phyloP scores from a whole-genome alignment of 352 stramenopile genomes.

The Globisporangium cederbergense region DNA sequence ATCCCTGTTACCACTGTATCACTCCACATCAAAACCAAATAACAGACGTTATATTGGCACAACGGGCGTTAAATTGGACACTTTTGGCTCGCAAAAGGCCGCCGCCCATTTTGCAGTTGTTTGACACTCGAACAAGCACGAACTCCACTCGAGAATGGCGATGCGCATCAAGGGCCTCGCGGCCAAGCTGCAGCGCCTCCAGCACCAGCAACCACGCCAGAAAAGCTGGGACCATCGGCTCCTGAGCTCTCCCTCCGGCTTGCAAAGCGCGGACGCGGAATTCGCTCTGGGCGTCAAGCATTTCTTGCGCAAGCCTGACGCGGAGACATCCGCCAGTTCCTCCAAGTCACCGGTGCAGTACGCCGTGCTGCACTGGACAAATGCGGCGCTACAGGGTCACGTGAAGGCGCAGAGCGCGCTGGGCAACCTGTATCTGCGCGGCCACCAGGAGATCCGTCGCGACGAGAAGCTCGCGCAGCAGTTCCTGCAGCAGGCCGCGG shows the following conservation, averaged over 20 bases:
- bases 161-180: conserved; percentile 1
- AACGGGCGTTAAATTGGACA: background rate
- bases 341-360: conserved; percentile 39
- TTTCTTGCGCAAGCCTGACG: conserved; percentile 40
- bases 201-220: background rate
- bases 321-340: conserved; percentile 11
- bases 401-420: conserved; percentile 67
- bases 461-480: conserved; percentile 45
- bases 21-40: background rate
- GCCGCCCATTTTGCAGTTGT: background rate
- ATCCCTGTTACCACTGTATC: too few species aligned
- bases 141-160: background rate
- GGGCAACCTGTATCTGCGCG: conserved; percentile 66
- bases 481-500: conserved; percentile 63
- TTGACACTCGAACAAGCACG: conserved; percentile 3
- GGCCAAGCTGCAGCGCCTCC: conserved; percentile 4
- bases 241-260: background rate
- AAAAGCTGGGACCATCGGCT: background rate
- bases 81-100: background rate
- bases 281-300: conserved; percentile 64
- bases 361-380: conserved; percentile 77
- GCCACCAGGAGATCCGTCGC: conserved; percentile 40
- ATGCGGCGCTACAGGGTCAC: conserved; percentile 65
- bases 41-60: background rate
- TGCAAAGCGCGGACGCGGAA: conserved; percentile 31